phyloP scores from a whole-genome alignment of 495 filamentous ascomycete genomes.

The Echria macrotheca region DNA sequence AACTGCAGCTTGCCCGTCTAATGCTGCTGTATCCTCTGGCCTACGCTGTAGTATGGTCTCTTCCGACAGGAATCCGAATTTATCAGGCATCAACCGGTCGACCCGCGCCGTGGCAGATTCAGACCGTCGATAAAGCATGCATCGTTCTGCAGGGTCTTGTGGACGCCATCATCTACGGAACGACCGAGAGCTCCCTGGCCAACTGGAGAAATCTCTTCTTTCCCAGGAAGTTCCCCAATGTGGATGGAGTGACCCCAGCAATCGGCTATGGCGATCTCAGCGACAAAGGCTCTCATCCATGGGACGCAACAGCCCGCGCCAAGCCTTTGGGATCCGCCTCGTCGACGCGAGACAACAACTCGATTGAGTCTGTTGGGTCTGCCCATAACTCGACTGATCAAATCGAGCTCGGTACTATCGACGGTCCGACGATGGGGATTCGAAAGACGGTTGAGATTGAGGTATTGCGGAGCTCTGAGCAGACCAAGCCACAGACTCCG shows the following conservation, averaged over 20 bases:
- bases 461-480: too few relatives aligned
- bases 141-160: slow-evolving; percentile 42
- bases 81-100: slow-evolving; percentile 33
- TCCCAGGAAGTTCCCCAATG: slow-evolving; percentile 3
- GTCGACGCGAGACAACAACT: background rate
- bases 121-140: slow-evolving; percentile 40
- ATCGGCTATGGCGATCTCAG: background rate
- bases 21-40: slow-evolving; percentile 42
- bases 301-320: background rate
- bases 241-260: background rate
- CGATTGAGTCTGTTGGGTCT: background rate
- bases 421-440: background rate
- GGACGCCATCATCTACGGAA: slow-evolving; percentile 40
- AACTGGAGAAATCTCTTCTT: slow-evolving; percentile 21
- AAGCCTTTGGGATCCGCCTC: background rate
- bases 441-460: slow-evolving; percentile 8
- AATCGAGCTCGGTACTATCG: background rate
- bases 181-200: slow-evolving; percentile 28
- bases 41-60: slow-evolving; percentile 41
- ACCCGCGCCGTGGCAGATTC: slow-evolving; percentile 33
- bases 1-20: slow-evolving; percentile 33
- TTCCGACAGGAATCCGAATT: slow-evolving; percentile 38
- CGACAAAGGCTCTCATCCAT: background rate
- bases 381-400: too few relatives aligned
- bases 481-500: too few relatives aligned